Evolutionary conservation across 2,329 filamentous ascomycete genomes (phyloP), one percentile per base, ranked within the genome.

Genomic region (Trichoderma oligosporum): DNA sequence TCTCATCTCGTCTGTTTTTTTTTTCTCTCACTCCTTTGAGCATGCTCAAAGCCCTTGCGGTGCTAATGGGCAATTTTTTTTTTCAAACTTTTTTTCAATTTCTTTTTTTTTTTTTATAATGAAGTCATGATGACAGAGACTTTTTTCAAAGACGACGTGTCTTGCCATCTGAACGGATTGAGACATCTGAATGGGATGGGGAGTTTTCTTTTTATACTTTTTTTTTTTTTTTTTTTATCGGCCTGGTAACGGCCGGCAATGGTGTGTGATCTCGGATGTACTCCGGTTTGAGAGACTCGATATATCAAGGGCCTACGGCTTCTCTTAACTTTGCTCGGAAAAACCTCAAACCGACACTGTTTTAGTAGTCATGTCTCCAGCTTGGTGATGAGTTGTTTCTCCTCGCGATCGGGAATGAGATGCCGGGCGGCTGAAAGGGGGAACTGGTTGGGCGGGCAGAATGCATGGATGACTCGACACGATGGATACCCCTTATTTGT

Each of bases 401-500:
- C 56, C 54, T 60, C 60, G 58, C 61, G 16, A 57, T 60, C 58
- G 56, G 58, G 62, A 58, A 57, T 57, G 62, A 54, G 57, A 61
- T 56, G 58, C 60, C 27, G 16, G 29, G 35, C 52, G 33, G 42
- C 38, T 53, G 36, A 35, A 31, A 42, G 27, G 64, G 62, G 65
- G 64, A 67, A 67, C 41, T 66, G 68, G 67, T 65, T 63, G 68
- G 65, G 72, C 64, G 70, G 70, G 66, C 68, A 73, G 72, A 74
- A 74, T 73, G 73, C 65, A 73, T 74, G 73, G 70, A 75, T 66
- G 73, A 75, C 69, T 71, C 67, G 68, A 71, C 65, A 74, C 65
- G 73, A 76, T 68, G 74, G 73, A 76, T 76, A 75, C 73, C 73
- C 73, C 67, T 66, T 63, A 66, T 64, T 65, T 64, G 66, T 65